phyloP scores from a whole-genome alignment of 2,329 filamentous ascomycete genomes.

The Dissoconium aciculare region DNA sequence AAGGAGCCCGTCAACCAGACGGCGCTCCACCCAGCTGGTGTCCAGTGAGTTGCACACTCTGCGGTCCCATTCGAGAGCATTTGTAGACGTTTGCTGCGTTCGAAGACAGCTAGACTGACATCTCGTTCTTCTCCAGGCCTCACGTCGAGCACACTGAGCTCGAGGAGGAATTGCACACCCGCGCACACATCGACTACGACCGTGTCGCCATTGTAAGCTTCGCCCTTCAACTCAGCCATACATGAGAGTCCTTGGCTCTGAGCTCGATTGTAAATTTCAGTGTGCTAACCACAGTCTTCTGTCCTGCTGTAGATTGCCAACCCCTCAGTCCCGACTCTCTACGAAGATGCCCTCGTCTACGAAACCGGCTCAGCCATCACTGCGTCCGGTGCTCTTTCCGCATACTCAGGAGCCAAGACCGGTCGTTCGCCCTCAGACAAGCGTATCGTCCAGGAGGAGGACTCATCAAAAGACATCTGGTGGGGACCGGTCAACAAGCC shows the following conservation, averaged over 20 bases:
- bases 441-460: constrained; percentile 83
- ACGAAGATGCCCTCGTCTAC: constrained; percentile 98
- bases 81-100: background rate
- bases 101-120: constrained; percentile 5
- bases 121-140: constrained; percentile 42
- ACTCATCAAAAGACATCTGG: constrained; percentile 87
- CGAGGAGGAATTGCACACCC: constrained; percentile 93
- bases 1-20: constrained; percentile 88
- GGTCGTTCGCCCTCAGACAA: constrained; percentile 94
- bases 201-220: constrained; percentile 81
- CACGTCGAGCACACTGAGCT: constrained; percentile 84
- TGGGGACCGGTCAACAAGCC: constrained; percentile 99
- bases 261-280: constrained; percentile 5
- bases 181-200: constrained; percentile 97
- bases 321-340: constrained; percentile 84
- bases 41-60: constrained; percentile 50
- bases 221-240: background rate
- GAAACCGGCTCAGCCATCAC: constrained; percentile 97
- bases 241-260: background rate
- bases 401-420: constrained; percentile 96
- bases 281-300: constrained; percentile 10
- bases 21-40: constrained; percentile 75
- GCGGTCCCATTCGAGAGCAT: background rate
- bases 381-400: constrained; percentile 82
- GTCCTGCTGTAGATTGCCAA: constrained; percentile 63